phyloP scores from a whole-genome alignment of 495 filamentous ascomycete species.

The Lindgomyces ingoldianus region DNA sequence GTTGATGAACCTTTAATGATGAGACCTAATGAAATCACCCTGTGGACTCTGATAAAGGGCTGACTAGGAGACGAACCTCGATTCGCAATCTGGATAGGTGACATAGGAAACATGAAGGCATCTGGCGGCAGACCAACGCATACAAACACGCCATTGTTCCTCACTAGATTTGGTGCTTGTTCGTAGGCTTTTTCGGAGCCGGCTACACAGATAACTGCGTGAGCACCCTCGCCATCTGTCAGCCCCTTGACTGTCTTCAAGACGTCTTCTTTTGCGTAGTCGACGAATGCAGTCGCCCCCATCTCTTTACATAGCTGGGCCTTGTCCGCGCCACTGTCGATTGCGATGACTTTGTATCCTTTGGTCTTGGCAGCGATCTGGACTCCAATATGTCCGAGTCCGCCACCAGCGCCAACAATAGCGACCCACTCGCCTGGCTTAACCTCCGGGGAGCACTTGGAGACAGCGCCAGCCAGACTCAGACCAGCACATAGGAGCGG shows the following conservation, averaged over 20 bases:
- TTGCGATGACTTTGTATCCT: slow-evolving; percentile 74
- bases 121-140: slow-evolving; percentile 31
- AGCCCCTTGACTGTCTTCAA: slow-evolving; percentile 18
- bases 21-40: slow-evolving; percentile 20
- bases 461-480: slow-evolving; percentile 68
- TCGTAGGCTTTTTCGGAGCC: slow-evolving; percentile 28
- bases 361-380: slow-evolving; percentile 85
- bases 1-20: slow-evolving; percentile 32
- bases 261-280: slow-evolving; percentile 64
- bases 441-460: slow-evolving; percentile 21
- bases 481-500: slow-evolving; percentile 85
- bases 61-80: slow-evolving; percentile 4
- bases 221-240: slow-evolving; percentile 31
- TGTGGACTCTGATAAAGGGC: not conserved
- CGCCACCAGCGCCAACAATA: slow-evolving; percentile 86
- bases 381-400: slow-evolving; percentile 74
- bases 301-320: slow-evolving; percentile 77
- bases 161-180: slow-evolving; percentile 15
- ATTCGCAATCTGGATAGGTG: slow-evolving; percentile 31
- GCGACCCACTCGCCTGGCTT: slow-evolving; percentile 75
- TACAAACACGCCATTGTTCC: slow-evolving; percentile 33
- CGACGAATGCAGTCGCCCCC: slow-evolving; percentile 71
- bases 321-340: slow-evolving; percentile 79
- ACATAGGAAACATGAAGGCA: slow-evolving; percentile 34
- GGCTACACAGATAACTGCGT: slow-evolving; percentile 28